phyloP scores from a whole-genome alignment of 768 basidiomycete species.

The Dendrothele bispora region DNA sequence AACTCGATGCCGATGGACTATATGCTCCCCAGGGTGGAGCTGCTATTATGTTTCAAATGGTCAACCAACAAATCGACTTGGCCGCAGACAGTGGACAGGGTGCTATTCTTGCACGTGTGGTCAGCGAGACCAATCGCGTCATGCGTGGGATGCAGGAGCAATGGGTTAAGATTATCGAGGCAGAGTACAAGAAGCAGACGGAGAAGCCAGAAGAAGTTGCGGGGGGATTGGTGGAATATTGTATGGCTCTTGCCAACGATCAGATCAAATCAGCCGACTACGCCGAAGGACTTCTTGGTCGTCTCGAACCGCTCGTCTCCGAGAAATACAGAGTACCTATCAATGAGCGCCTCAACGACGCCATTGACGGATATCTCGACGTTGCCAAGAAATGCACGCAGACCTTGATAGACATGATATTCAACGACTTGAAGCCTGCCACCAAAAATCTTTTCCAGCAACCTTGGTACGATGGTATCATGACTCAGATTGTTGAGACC shows the following conservation, averaged over 20 bases:
- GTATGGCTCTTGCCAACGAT: slow-evolving; percentile 96
- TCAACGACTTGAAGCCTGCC: slow-evolving; percentile 90
- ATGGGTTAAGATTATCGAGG: slow-evolving; percentile 82
- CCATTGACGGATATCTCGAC: slow-evolving; percentile 97
- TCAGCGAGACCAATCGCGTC: slow-evolving; percentile 83
- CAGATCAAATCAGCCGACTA: slow-evolving; percentile 96
- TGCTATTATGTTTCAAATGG: slow-evolving; percentile 96
- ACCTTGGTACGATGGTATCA: slow-evolving; percentile 87
- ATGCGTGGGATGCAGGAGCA: slow-evolving; percentile 88
- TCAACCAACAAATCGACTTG: slow-evolving; percentile 94
- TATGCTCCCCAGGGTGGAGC: slow-evolving; percentile 91
- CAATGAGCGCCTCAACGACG: slow-evolving; percentile 86
- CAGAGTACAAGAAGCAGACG: slow-evolving; percentile 82
- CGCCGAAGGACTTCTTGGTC: slow-evolving; percentile 79
- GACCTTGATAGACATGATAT: slow-evolving; percentile 89
- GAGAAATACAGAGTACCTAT: slow-evolving; percentile 87
- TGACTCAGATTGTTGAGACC: slow-evolving; percentile 90
- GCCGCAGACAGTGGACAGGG: slow-evolving; percentile 96
- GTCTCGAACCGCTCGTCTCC: slow-evolving; percentile 89
- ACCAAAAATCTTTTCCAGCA: slow-evolving; percentile 82
- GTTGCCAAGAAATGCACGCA: slow-evolving; percentile 98
- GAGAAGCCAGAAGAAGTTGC: slow-evolving; percentile 88
- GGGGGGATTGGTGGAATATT: slow-evolving; percentile 91
- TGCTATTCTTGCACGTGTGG: slow-evolving; percentile 86
- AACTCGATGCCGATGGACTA: slow-evolving; percentile 83